phyloP scores from a whole-genome alignment of 108 stramenopile species.

The Nitzschia sp. region DNA sequence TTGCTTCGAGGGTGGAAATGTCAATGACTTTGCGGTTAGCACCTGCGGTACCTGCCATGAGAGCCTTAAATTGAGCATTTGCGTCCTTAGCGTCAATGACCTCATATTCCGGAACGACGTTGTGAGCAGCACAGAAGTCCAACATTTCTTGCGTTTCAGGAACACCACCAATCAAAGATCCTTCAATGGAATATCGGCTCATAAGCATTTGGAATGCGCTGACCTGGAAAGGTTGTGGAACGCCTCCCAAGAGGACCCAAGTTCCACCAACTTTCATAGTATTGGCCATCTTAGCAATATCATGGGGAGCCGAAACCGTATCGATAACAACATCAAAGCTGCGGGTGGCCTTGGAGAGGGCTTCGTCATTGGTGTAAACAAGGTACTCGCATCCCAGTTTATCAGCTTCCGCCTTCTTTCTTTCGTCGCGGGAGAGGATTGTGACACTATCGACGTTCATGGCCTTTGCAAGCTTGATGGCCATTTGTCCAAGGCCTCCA shows the following conservation, averaged over 20 bases:
- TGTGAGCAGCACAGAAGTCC: constrained; percentile 54
- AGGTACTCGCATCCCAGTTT: constrained; percentile 41
- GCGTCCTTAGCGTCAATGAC: constrained; percentile 29
- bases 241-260: constrained; percentile 38
- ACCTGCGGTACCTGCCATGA: constrained; percentile 6
- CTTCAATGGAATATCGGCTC: constrained; percentile 26
- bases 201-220: constrained; percentile 23
- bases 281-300: constrained; percentile 25
- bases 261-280: constrained; percentile 40
- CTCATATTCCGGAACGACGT: constrained; percentile 49
- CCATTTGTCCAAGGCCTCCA: constrained; percentile 71
- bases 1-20: constrained; percentile 10
- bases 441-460: constrained; percentile 43
- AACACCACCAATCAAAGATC: constrained; percentile 56
- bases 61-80: constrained; percentile 20
- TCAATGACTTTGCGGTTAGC: constrained; percentile 21
- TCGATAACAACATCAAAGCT: constrained; percentile 53
- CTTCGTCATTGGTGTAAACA: constrained; percentile 41
- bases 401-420: constrained; percentile 45
- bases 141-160: constrained; percentile 59
- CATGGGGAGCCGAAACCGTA: constrained; percentile 47
- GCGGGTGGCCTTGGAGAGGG: constrained; percentile 29
- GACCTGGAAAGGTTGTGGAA: constrained; percentile 27
- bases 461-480: constrained; percentile 54
- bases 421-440: constrained; percentile 44